Conservation (phyloP, 768 basidiomycete genomes). For the Boletus eberwhitei region DNA sequence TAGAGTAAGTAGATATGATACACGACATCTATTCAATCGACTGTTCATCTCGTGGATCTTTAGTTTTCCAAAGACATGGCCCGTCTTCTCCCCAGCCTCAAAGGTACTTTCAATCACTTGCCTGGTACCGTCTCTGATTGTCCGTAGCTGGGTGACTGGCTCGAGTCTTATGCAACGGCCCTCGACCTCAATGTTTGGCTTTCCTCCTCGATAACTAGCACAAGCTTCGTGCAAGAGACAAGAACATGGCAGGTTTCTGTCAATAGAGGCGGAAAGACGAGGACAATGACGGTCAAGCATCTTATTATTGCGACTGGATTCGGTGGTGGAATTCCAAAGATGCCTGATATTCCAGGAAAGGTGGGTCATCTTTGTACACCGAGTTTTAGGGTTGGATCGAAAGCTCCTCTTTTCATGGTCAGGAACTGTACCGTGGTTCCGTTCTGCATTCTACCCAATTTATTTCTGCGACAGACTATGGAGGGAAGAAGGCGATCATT, state of each 20-base stretch:
- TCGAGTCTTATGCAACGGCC: conserved; percentile 55
- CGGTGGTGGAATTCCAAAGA: conserved; percentile 43
- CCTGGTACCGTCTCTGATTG: neutral
- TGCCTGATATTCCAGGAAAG: conserved; percentile 45
- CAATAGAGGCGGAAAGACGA: conserved; percentile 28
- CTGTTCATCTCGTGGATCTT: neutral
- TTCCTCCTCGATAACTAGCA: conserved; percentile 37
- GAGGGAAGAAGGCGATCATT: conserved; percentile 62
- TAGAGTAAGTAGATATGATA: conserved; percentile 38
- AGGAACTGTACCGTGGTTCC: conserved; percentile 51
- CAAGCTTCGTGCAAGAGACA: conserved; percentile 34
- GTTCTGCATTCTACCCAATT: conserved; percentile 53
- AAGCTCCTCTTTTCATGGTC: neutral
- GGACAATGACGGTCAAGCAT: conserved; percentile 41
- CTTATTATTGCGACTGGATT: conserved; percentile 56
- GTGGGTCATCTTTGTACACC: conserved; percentile 17
- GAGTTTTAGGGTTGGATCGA: neutral
- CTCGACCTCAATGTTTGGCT: conserved; percentile 65
- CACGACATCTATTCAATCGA: neutral
- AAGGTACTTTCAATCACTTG: conserved; percentile 35
- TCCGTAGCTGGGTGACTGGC: conserved; percentile 54
- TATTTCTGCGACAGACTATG: conserved; percentile 42
- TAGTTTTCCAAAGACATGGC: conserved; percentile 56
- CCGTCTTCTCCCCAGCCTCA: conserved; percentile 44
- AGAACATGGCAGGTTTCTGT: conserved; percentile 44